Evolutionary conservation across 306 rosid species (phyloP), one percentile per base, ranked within the genome.

Genomic region (Betula pendula): DNA sequence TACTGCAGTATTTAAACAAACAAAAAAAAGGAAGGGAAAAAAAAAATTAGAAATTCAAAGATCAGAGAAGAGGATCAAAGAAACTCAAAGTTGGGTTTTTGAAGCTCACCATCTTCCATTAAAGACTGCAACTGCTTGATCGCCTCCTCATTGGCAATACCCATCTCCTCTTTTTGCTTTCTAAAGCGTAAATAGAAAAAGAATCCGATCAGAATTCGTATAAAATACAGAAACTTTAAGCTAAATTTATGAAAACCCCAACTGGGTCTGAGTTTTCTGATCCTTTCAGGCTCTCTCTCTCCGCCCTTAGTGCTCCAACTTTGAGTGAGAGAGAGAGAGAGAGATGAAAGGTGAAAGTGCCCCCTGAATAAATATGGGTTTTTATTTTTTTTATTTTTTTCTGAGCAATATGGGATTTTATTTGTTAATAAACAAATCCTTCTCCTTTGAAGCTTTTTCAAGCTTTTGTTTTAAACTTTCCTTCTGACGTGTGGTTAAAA

Each of bases 71-170:
- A 71, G 62, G 77, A 75, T 60, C 50, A 70, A 14, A 47, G 25
- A 84, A 47, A 14, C 12, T 60, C 59, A 58, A 79, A 83, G 62
- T 12, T 33, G 56, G 72, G 43, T 31, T 77, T 29, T 0, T 66
- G 9, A 66, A 47, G 59, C 85, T 67, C 53, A 89, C 99, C 89
- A 72, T 90, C 81, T 49, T 89, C 95, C 91, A 92, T 72, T 52
- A 92, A 75, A 82, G 88, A 56, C 77, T 83, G 81, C 70, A 95
- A 58, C 82, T 92, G 93, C 88, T 83, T 89, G 73, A 95, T 69
- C 67, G 99, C 97, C 70, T 92, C 97, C 70, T 81, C 88, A 85
- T 90, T 81, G 38, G 76, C 84, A 55, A 82, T 52, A 75, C 86
- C 96, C 99, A 95, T 94, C 75, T 82, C 60, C 51, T 74, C 56